A percentile compares a stretch with the other conserved stretches of the same genome.
Evolutionary conservation across 192 early-diverging fungal genomes (phyloP).

Genomic region (Podila minutissima): DNA sequence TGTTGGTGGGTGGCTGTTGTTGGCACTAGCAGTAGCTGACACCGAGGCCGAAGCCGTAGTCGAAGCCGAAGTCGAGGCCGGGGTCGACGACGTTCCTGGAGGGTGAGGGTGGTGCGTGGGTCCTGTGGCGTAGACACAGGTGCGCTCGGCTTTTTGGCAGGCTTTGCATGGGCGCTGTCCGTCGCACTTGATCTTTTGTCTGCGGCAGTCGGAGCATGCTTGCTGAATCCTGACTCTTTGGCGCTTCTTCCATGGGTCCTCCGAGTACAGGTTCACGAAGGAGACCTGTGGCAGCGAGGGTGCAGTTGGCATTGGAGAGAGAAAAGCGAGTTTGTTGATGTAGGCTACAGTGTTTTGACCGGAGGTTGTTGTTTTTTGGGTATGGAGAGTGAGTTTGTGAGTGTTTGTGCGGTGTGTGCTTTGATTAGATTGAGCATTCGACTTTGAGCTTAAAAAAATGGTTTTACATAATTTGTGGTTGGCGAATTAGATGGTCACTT

Average conservation of each 20-base stretch:
- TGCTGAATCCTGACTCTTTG: conserved; percentile 56
- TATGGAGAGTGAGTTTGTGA: too few species aligned
- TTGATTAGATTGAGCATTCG: too few species aligned
- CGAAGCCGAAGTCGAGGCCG: background rate
- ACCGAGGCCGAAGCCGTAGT: background rate
- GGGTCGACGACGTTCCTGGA: background rate
- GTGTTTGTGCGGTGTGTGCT: too few species aligned
- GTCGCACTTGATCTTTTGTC: conserved; percentile 58
- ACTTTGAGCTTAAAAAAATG: too few species aligned
- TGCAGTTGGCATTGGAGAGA: background rate
- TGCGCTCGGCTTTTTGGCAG: conserved; percentile 46
- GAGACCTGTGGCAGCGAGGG: conserved; percentile 29
- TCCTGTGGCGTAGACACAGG: conserved; percentile 38
- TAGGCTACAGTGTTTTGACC: background rate
- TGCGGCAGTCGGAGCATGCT: conserved; percentile 53
- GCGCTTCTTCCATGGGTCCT: conserved; percentile 52
- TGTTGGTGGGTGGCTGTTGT: background rate
- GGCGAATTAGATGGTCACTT: background rate
- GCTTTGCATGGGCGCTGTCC: conserved; percentile 55
- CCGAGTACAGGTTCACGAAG: conserved; percentile 51
- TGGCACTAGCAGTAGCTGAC: background rate
- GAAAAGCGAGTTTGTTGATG: background rate
- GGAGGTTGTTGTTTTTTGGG: too few species aligned
- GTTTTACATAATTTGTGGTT: too few species aligned
- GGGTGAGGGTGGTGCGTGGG: conserved; percentile 3